Evolutionary conservation across 2,329 filamentous ascomycete genomes (phyloP).

Genomic region (Aspergillus sp.): DNA sequence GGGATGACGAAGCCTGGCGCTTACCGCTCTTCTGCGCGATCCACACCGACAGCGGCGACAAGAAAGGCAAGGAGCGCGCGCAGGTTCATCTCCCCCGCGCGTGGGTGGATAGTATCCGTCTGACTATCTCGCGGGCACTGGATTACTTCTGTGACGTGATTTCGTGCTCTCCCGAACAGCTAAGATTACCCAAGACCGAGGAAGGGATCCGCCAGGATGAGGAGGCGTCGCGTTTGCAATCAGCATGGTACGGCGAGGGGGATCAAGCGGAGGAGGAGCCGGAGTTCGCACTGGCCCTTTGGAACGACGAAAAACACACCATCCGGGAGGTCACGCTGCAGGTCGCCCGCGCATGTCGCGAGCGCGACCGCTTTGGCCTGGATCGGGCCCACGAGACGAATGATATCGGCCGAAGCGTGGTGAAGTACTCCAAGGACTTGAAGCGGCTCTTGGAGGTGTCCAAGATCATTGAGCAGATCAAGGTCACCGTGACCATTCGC

Average conservation of each 20-base stretch:
- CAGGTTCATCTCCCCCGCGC: slow-evolving; percentile 72
- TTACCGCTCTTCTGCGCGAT: slow-evolving; percentile 83
- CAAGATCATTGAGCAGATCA: slow-evolving; percentile 87
- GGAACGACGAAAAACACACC: slow-evolving; percentile 99
- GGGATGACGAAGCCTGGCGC: slow-evolving; percentile 92
- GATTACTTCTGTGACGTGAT: slow-evolving; percentile 98
- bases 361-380: slow-evolving; percentile 65
- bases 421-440: slow-evolving; percentile 73
- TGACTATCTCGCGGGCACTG: slow-evolving; percentile 79
- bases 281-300: slow-evolving; percentile 82
- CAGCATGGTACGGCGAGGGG: slow-evolving; percentile 67
- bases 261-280: slow-evolving; percentile 61
- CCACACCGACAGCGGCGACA: slow-evolving; percentile 63
- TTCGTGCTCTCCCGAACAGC: slow-evolving; percentile 93
- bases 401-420: slow-evolving; percentile 78
- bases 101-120: slow-evolving; percentile 71
- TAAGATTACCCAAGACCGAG: slow-evolving; percentile 79
- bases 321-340: slow-evolving; percentile 87
- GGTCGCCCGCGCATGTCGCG: slow-evolving; percentile 82
- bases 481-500: slow-evolving; percentile 90
- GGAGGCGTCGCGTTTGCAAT: slow-evolving; percentile 69
- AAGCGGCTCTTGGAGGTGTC: slow-evolving; percentile 72
- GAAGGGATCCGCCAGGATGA: slow-evolving; percentile 82
- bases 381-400: slow-evolving; percentile 84
- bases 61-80: slow-evolving; percentile 52